A percentile compares a stretch with the other conserved stretches of the same genome.
Conservation (phyloP, 2,329 filamentous ascomycete species). For the Aspergillus neoniger region DNA sequence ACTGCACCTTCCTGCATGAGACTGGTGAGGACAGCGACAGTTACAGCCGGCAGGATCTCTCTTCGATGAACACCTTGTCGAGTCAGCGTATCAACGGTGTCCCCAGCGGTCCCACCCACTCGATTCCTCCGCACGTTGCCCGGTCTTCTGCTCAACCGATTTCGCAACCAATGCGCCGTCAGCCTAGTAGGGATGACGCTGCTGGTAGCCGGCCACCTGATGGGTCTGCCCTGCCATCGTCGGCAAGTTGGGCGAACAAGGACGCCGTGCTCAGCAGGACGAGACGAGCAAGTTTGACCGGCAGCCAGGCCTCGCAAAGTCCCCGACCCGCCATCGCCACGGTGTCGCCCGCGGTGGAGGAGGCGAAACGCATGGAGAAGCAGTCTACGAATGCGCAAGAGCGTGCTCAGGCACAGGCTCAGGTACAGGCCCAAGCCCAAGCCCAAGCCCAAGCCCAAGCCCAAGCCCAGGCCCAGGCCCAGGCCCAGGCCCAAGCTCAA, state of each 20-base stretch:
- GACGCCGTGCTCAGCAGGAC: constrained; percentile 66
- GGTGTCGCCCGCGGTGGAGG: constrained; percentile 39
- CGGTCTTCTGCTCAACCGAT: constrained; percentile 55
- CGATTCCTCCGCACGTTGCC: constrained; percentile 42
- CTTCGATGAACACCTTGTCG: constrained; percentile 87
- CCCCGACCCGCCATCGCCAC: constrained; percentile 63
- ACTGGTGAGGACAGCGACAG: constrained; percentile 97
- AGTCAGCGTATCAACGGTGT: constrained; percentile 62
- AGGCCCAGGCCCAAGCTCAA: background rate
- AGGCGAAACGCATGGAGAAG: constrained; percentile 39
- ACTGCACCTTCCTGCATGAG: constrained; percentile 98
- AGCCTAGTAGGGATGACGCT: constrained; percentile 73
- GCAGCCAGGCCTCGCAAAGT: constrained; percentile 78
- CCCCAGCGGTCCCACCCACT: constrained; percentile 24
- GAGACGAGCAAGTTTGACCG: constrained; percentile 72
- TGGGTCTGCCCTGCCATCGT: constrained; percentile 85
- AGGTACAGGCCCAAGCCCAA: background rate
- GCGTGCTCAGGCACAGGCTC: constrained; percentile 13
- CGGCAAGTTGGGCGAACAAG: constrained; percentile 85
- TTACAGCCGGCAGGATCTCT: constrained; percentile 91
- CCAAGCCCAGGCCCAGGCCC: background rate
- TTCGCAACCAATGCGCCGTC: constrained; percentile 66
- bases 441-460: background rate
- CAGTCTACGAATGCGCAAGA: constrained; percentile 29
- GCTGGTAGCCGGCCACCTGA: constrained; percentile 64